Conservation (phyloP, 352 stramenopile species). For the Phytophthora aleatoria region DNA sequence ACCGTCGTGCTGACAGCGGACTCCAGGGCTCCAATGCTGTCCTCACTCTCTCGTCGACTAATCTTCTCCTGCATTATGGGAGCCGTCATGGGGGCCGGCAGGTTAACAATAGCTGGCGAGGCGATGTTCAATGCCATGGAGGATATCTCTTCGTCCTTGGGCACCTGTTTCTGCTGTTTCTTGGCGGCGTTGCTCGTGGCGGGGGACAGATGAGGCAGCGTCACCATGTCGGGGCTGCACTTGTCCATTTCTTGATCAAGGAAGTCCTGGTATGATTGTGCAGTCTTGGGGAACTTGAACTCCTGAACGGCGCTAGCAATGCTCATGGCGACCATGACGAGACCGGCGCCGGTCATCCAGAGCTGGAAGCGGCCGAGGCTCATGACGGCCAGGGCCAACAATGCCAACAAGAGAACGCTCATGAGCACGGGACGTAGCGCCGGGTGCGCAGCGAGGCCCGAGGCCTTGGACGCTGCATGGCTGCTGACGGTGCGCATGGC, state of each 20-base stretch:
- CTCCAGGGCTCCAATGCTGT: constrained; percentile 41
- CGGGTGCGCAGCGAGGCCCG: constrained; percentile 19
- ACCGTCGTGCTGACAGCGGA: constrained; percentile 28
- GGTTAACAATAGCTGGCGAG: constrained; percentile 40
- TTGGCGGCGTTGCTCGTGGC: constrained; percentile 25
- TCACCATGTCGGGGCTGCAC: constrained; percentile 48
- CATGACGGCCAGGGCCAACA: constrained; percentile 52
- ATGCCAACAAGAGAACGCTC: constrained; percentile 41
- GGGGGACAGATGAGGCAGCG: constrained; percentile 53
- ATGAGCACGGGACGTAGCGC: constrained; percentile 36
- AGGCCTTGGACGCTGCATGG: constrained; percentile 30
- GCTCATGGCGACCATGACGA: constrained; percentile 68
- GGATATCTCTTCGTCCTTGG: constrained; percentile 21
- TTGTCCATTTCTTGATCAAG: constrained; percentile 62
- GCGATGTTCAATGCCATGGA: constrained; percentile 50
- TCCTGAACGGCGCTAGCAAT: constrained; percentile 68
- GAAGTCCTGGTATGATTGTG: constrained; percentile 58
- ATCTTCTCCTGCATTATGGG: constrained; percentile 22
- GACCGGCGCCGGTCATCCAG: constrained; percentile 67
- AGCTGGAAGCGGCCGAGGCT: constrained; percentile 61
- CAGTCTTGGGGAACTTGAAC: constrained; percentile 47
- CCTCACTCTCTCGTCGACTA: constrained; percentile 38
- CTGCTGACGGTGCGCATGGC: constrained; percentile 38
- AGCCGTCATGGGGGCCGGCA: constrained; percentile 4
- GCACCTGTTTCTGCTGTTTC: constrained; percentile 22